Evolutionary conservation across 306 rosid species (phyloP).

Genomic region (Alnus glutinosa): DNA sequence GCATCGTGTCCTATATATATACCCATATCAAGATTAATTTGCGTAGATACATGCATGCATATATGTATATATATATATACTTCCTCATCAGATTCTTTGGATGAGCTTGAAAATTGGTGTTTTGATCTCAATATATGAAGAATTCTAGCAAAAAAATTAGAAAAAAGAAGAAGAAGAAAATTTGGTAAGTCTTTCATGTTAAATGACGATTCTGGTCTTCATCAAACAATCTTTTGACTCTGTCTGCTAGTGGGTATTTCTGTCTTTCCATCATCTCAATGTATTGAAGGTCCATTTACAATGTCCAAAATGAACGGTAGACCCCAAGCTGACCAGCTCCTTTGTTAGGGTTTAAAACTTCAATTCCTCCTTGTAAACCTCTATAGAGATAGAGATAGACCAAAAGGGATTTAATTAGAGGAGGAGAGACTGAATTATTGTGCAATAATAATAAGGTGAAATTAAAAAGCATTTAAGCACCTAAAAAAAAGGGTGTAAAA

Average conservation of each 20-base stretch:
- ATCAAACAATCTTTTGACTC: neutral
- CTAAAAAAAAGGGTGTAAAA: slow-evolving; percentile 5
- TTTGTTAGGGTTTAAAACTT: slow-evolving; percentile 17
- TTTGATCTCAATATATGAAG: neutral
- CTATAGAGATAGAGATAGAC: neutral
- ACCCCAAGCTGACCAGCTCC: neutral
- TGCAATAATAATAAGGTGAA: slow-evolving; percentile 28
- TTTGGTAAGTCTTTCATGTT: neutral
- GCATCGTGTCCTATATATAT: neutral
- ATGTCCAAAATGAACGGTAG: neutral
- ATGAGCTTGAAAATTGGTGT: neutral
- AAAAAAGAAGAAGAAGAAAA: neutral
- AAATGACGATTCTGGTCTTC: neutral
- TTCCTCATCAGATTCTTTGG: neutral
- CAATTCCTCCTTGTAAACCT: neutral
- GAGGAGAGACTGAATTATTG: slow-evolving; percentile 7
- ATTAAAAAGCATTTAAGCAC: slow-evolving; percentile 30
- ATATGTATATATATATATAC: neutral
- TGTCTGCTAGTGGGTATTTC: neutral
- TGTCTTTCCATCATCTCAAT: neutral
- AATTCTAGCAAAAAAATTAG: neutral
- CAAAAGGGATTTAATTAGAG: neutral
- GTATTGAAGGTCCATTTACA: neutral
- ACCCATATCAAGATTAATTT: neutral
- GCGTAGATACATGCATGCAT: neutral